phyloP scores from a whole-genome alignment of 106 monocot genomes.

The Dactylorhiza incarnata region DNA sequence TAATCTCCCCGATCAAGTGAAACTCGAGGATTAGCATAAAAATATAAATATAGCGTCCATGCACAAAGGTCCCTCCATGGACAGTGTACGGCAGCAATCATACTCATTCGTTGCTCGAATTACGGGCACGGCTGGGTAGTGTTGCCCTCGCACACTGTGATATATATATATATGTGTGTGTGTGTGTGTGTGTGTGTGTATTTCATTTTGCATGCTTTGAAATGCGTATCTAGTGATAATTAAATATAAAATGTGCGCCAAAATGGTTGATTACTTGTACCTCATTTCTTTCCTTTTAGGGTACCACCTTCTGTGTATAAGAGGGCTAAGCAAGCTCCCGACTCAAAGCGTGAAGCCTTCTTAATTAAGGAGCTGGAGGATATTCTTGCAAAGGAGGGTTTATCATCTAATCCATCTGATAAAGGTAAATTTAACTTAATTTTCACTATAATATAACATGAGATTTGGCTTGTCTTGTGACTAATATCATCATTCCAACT shows the following conservation, averaged over 20 bases:
- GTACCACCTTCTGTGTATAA: conserved; percentile 83
- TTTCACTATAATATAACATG: neutral
- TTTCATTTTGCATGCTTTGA: neutral
- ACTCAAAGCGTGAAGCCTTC: conserved; percentile 67
- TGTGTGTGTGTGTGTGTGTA: too few species aligned
- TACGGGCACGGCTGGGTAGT: too few species aligned
- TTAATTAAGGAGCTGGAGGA: conserved; percentile 83
- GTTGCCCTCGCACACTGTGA: too few species aligned
- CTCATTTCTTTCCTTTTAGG: conserved; percentile 28
- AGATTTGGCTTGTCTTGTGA: neutral
- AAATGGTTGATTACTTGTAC: neutral
- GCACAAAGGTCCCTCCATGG: too few species aligned
- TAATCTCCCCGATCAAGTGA: too few species aligned
- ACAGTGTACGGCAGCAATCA: too few species aligned
- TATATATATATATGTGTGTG: too few species aligned
- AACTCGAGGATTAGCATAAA: too few species aligned
- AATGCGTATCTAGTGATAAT: neutral
- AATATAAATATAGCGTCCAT: too few species aligned
- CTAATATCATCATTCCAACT: neutral
- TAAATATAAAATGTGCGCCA: too few species aligned
- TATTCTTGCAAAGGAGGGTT: conserved; percentile 83
- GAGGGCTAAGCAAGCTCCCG: conserved; percentile 82
- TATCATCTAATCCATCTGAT: conserved; percentile 87
- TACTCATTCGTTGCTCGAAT: too few species aligned
- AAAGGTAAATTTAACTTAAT: conserved; percentile 46